These are phyloP conservation scores for Russula sp. DNA, from an alignment of 768 basidiomycete genomes.

Conservation along the genomic window DNA sequence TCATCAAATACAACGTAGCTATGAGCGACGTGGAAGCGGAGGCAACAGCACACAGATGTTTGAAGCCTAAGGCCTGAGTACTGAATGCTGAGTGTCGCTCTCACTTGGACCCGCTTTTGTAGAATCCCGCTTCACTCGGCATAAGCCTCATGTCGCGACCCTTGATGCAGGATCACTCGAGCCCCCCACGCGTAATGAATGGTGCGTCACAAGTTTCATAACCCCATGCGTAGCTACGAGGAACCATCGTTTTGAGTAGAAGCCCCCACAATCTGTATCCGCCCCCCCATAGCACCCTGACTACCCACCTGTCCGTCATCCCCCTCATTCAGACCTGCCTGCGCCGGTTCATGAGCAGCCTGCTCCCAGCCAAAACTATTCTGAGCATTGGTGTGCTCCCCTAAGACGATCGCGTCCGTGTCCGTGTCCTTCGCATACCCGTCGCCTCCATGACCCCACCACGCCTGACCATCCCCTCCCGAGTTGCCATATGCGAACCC, in stretches of 20 bases:
- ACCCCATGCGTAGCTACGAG: slow-evolving; percentile 21
- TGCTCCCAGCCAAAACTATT: slow-evolving; percentile 16
- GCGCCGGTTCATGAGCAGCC: slow-evolving; percentile 1
- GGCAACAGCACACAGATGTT: too few relatives aligned
- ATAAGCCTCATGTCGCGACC: neutral
- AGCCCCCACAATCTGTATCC: slow-evolving; percentile 66
- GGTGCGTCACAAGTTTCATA: neutral
- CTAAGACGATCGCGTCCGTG: slow-evolving; percentile 57
- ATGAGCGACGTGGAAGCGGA: too few relatives aligned
- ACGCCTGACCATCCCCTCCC: slow-evolving; percentile 33
- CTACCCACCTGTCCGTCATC: neutral
- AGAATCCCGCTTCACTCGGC: neutral
- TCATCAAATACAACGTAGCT: neutral
- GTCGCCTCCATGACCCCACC: slow-evolving; percentile 32
- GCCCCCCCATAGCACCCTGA: slow-evolving; percentile 20
- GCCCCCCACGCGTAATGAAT: neutral
- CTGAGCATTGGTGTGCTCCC: slow-evolving; percentile 34
- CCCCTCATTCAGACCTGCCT: slow-evolving; percentile 6
- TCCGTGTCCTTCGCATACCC: slow-evolving; percentile 27
- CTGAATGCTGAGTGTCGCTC: too few relatives aligned
- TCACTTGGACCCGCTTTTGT: neutral
- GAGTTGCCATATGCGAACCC: slow-evolving; percentile 38
- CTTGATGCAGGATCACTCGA: neutral
- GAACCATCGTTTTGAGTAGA: slow-evolving; percentile 41
- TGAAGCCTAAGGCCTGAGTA: too few relatives aligned